Evolutionary conservation across 257 asterid species (phyloP).

Genomic region (Nicotiana tabacum): DNA sequence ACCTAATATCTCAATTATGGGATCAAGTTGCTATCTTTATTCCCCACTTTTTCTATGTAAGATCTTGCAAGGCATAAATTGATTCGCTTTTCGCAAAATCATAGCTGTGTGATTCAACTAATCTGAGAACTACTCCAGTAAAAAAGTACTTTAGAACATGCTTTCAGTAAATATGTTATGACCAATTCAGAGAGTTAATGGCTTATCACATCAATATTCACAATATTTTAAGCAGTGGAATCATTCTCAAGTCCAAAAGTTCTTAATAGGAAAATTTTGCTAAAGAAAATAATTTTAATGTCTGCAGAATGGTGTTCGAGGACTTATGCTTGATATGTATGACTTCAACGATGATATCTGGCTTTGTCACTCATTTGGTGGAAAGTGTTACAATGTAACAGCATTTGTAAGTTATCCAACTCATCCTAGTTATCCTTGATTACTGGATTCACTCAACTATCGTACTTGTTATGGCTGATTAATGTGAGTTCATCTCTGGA

Average conservation of each 20-base stretch:
- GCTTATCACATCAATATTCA: neutral
- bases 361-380: constrained; percentile 77
- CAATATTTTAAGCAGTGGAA: neutral
- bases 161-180: neutral
- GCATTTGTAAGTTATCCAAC: constrained; percentile 58
- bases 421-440: neutral
- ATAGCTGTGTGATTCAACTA: constrained; percentile 1
- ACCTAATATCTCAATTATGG: neutral
- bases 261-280: neutral
- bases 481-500: neutral
- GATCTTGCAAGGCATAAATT: neutral
- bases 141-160: neutral
- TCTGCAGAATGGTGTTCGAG: constrained; percentile 87
- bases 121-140: neutral
- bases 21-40: neutral
- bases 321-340: constrained; percentile 89
- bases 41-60: neutral
- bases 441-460: neutral
- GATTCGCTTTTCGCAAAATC: neutral
- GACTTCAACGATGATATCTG: constrained; percentile 76
- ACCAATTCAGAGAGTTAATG: neutral
- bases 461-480: neutral
- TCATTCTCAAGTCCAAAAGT: neutral
- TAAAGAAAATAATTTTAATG: constrained; percentile 3
- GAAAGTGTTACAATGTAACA: constrained; percentile 59